phyloP scores from a whole-genome alignment of 202 grass and related monocot genomes.

The Brachypodium distachyon region DNA sequence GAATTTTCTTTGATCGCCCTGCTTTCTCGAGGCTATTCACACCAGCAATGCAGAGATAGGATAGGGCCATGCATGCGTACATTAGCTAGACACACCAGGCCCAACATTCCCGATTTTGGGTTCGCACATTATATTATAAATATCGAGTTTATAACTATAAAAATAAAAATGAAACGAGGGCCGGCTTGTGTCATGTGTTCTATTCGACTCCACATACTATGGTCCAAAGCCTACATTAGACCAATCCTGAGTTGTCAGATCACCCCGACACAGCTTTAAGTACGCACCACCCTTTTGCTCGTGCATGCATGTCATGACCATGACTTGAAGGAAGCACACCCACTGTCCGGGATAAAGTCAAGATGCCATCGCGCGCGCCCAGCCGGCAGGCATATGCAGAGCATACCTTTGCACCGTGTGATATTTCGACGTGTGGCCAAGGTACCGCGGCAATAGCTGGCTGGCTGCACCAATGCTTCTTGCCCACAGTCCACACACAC shows the following conservation, averaged over 20 bases:
- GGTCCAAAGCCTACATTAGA: not conserved
- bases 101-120: too few relatives aligned
- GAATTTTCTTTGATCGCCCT: too few relatives aligned
- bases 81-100: too few relatives aligned
- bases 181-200: not conserved
- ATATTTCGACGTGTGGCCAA: not conserved
- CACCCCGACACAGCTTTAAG: not conserved
- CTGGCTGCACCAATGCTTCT: not conserved
- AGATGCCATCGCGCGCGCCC: not conserved
- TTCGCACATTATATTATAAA: too few relatives aligned
- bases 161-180: too few relatives aligned
- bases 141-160: too few relatives aligned
- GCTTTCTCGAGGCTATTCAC: not conserved
- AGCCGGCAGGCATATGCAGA: too few relatives aligned
- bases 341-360: slow-evolving; percentile 1
- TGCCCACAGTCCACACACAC: not conserved
- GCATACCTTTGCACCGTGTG: not conserved
- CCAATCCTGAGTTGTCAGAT: not conserved
- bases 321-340: not conserved
- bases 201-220: not conserved
- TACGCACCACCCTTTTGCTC: not conserved
- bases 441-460: not conserved
- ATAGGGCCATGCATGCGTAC: too few relatives aligned
- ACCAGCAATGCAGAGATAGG: too few relatives aligned
- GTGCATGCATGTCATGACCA: not conserved